Evolutionary conservation across 2,329 filamentous ascomycete species (phyloP), one percentile per base, ranked within the genome.

Genomic region (Incumbomyces lentus): DNA sequence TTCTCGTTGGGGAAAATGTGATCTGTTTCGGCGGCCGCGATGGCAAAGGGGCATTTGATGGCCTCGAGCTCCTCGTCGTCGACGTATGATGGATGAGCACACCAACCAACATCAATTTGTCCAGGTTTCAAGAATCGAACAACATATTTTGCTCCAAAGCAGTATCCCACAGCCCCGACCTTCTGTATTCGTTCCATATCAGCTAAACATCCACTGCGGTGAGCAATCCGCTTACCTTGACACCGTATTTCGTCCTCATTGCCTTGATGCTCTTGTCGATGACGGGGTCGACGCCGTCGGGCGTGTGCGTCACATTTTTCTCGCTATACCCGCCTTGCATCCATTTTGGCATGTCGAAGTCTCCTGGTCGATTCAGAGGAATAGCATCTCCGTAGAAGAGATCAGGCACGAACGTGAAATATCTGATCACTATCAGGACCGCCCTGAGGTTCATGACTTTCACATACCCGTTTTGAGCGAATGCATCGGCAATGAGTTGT

Each of bases 1-100:
- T 79, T 74, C 58, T 82, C 70, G 11, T 68, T 55, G 1, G 81
- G 74, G 70, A 84, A 84, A 61, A 84, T 81, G 12, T 50, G n/a
- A 59, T 84, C 81, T 17, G 70, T 77, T 68, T 84, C 78, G 55
- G 69, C 66, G 52, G 69, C 80, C 36, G 79, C 71, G 57, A 88
- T 84, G 45, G 79, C 80, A 4, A 86, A 65, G 1, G 84, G 83
- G 0, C 77, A 79, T n/a, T 70, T 69, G 56, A 87, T 81, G 40
- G 72, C 75, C 13, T 68, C 68, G 40, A 87, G 74, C 64, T 87
- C 83, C 2, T 78, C 76, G 50, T 78, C 69, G 5, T 76, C 71
- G 26, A 92, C 77, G 55, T 88, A 88, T 19, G 79, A 84, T 1
- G 86, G 86, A 64, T 92, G 86, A 1, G 85, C 86, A 14, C 78